Percentiles rank a stretch among this genome's conserved stretches.
Evolutionary conservation across 176 grass and related monocot genomes (phyloP).

Genomic region (Eragrostis nindensis): DNA sequence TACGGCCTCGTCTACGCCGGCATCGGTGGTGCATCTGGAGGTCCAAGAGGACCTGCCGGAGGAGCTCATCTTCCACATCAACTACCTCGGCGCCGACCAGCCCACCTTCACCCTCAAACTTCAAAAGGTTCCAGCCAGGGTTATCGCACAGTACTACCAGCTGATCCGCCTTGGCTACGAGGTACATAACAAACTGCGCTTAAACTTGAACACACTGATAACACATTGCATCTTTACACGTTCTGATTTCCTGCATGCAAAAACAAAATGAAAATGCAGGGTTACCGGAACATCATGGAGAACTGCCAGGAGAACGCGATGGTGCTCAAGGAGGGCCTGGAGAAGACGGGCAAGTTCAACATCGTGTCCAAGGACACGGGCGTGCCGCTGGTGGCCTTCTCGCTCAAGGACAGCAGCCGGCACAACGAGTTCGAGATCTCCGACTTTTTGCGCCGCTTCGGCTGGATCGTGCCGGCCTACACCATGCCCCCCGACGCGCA

Average conservation of each 20-base stretch:
- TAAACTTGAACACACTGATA: too few relatives aligned
- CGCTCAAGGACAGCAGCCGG: constrained; percentile 78
- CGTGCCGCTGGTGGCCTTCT: constrained; percentile 92
- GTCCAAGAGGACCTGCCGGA: constrained; percentile 82
- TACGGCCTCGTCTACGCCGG: constrained; percentile 91
- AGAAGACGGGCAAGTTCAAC: constrained; percentile 68
- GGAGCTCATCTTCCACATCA: constrained; percentile 99
- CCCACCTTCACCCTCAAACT: constrained; percentile 96
- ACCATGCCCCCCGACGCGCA: constrained; percentile 87
- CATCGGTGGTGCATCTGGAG: constrained; percentile 88
- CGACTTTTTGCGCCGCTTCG: constrained; percentile 78
- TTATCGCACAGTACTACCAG: constrained; percentile 94
- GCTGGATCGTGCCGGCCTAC: constrained; percentile 96
- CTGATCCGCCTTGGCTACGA: constrained; percentile 87
- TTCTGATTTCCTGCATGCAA: too few relatives aligned
- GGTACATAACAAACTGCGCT: constrained; percentile 38
- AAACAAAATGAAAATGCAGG: constrained; percentile 44
- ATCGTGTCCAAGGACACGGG: constrained; percentile 91
- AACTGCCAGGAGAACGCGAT: constrained; percentile 90
- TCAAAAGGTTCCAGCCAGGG: constrained; percentile 95
- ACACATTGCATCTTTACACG: too few relatives aligned
- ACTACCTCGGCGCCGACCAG: constrained; percentile 95
- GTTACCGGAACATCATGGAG: constrained; percentile 89
- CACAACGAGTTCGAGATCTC: constrained; percentile 92
- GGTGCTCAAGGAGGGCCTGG: constrained; percentile 74